Evolutionary conservation across 2,329 filamentous ascomycete genomes (phyloP).

Genomic region (Nothophaeocryptopus gaeumannii): DNA sequence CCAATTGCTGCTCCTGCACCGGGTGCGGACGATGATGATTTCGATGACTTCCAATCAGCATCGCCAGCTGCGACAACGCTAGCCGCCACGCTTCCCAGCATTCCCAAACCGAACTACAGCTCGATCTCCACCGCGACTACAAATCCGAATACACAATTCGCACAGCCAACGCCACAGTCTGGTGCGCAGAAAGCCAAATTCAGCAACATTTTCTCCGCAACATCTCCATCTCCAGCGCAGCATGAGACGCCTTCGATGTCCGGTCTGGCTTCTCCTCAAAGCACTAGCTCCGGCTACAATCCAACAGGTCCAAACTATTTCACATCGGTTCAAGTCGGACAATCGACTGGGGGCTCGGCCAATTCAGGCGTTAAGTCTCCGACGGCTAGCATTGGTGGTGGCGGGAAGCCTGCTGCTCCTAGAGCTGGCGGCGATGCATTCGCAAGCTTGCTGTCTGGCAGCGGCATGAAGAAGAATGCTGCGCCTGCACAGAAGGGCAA

Average conservation of each 20-base stretch:
- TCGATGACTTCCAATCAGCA: slow-evolving; percentile 96
- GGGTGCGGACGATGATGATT: slow-evolving; percentile 79
- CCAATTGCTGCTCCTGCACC: slow-evolving; percentile 18
- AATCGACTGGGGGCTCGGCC: slow-evolving; percentile 42
- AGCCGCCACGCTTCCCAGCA: slow-evolving; percentile 36
- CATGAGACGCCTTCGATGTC: slow-evolving; percentile 40
- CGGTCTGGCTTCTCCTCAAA: slow-evolving; percentile 48
- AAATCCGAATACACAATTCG: slow-evolving; percentile 65
- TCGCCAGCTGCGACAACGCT: slow-evolving; percentile 53
- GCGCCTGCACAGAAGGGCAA: slow-evolving; percentile 62
- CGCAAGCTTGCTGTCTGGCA: slow-evolving; percentile 72
- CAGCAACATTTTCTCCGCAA: slow-evolving; percentile 76
- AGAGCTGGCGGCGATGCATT: slow-evolving; percentile 76
- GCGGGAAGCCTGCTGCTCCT: slow-evolving; percentile 39
- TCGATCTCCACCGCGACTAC: slow-evolving; percentile 46
- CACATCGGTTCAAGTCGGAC: slow-evolving; percentile 63
- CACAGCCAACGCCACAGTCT: slow-evolving; percentile 80
- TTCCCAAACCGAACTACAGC: slow-evolving; percentile 38
- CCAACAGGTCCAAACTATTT: slow-evolving; percentile 89
- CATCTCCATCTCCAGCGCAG: slow-evolving; percentile 67
- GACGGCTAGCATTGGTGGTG: slow-evolving; percentile 33
- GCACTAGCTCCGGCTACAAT: slow-evolving; percentile 61
- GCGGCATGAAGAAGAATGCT: slow-evolving; percentile 54
- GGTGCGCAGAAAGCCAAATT: slow-evolving; percentile 76
- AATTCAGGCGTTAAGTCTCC: slow-evolving; percentile 39